Evolutionary conservation across 179 eudicot species (phyloP).

Genomic region (Sideroxylon spinosum): DNA sequence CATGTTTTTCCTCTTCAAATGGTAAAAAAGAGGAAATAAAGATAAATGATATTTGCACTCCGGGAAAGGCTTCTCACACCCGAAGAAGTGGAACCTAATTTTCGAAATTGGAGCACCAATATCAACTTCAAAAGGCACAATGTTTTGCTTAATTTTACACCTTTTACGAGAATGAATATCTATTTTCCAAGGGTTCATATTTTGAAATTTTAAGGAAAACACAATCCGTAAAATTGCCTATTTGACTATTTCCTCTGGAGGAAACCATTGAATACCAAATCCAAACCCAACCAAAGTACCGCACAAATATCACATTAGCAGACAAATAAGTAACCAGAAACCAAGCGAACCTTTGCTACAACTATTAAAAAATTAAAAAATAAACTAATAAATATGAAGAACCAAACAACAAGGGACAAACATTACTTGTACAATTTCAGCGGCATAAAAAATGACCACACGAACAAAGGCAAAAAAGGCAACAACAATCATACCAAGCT

Average conservation of each 20-base stretch:
- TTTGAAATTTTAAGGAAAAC: neutral
- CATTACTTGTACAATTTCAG: neutral
- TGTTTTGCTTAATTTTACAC: neutral
- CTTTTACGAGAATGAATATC: neutral
- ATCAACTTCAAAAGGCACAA: neutral
- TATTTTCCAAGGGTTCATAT: neutral
- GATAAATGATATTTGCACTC: no score
- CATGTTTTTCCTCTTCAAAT: no score
- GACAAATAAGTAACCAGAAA: neutral
- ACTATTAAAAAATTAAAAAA: neutral
- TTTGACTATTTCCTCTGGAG: neutral
- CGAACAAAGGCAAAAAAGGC: neutral
- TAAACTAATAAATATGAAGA: neutral
- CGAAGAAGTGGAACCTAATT: no score
- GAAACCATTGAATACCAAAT: neutral
- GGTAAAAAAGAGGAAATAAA: no score
- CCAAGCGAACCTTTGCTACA: neutral
- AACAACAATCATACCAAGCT: constrained; percentile 44
- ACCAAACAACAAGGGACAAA: neutral
- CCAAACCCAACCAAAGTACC: neutral
- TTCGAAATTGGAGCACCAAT: neutral
- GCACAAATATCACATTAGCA: neutral
- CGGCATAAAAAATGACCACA: neutral
- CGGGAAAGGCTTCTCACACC: no score
- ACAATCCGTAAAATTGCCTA: neutral